These are phyloP conservation scores for Gyromitra esculenta DNA, from an alignment of 2,329 filamentous ascomycete genomes.

Conservation along the genomic window DNA sequence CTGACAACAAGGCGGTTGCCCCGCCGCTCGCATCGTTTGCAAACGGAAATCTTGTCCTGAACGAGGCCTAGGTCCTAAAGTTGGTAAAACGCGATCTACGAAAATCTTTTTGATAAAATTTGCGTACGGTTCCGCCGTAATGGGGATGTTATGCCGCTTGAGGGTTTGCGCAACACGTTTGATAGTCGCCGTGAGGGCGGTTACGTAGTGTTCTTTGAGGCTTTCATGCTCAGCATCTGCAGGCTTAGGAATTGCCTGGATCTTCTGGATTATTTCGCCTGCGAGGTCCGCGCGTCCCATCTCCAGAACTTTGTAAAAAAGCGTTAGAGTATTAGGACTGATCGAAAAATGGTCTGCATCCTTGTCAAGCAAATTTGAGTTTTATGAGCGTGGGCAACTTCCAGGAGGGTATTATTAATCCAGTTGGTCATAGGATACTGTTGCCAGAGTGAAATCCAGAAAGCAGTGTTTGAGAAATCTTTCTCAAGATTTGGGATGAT, in stretches of 20 bases:
- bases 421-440: not conserved
- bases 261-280: constrained; percentile 23
- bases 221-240: not conserved
- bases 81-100: constrained; percentile 27
- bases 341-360: constrained; percentile 8
- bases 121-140: constrained; percentile 21
- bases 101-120: constrained; percentile 32
- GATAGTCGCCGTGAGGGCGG: constrained; percentile 13
- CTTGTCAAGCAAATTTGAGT: constrained; percentile 23
- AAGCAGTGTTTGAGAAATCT: constrained; percentile 30
- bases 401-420: constrained; percentile 27
- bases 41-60: constrained; percentile 19
- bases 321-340: constrained; percentile 20
- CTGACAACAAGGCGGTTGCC: constrained; percentile 11
- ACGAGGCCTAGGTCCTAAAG: constrained; percentile 22
- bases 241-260: constrained; percentile 18
- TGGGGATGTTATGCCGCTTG: constrained; percentile 1
- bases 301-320: constrained; percentile 22
- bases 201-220: constrained; percentile 15
- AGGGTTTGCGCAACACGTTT: constrained; percentile 4
- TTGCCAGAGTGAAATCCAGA: constrained; percentile 28
- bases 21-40: not conserved
- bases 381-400: constrained; percentile 30
- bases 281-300: constrained; percentile 16
- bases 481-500: constrained; percentile 28